Evolutionary conservation across 352 stramenopile species (phyloP), one percentile per base, ranked within the genome.

Genomic region (Phytophthora nicotianae): DNA sequence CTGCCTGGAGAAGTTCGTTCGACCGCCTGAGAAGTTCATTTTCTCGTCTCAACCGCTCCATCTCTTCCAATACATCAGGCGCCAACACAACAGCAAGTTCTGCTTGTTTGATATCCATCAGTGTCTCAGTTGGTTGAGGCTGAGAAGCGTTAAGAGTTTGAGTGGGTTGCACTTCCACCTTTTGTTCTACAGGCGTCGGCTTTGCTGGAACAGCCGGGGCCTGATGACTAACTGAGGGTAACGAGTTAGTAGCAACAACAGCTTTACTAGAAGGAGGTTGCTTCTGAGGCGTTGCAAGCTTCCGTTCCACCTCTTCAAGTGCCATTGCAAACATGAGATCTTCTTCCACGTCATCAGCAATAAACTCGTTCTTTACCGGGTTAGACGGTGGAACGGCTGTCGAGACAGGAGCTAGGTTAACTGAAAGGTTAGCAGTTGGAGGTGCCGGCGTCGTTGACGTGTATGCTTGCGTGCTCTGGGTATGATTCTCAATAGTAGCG

Each of bases 241-340:
- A 32, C 13, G n/a, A 41, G 5, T 54, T 66, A 21, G 54, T 41
- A 50, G 47, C 27, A 35, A 19, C 7, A 29, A 62, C n/a, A 14
- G 11, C 17, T 33, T 49, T 26, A 54, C 9, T 50, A 40, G 10
- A 58, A 20, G 13, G 2, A 19, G 26, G 16, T 33, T 37, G 16
- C 42, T 78, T 78, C n/a, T 70, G 57, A 21, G 68, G 50, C 3
- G 52, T 70, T 37, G 50, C 38, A 38, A 92, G 60, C 27, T 76
- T 81, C 21, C 51, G 72, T 50, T 92, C 83, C 8, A 87, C 79
- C 37, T 88, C 71, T 49, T 92, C 83, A 23, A 92, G 72, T 0
- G 81, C 83, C 58, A 84, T 55, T 17, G 86, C 62, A 65, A 90
- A 92, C 14, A 77, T 68, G 26, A 86, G 46, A 50, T 92, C 83